Conservation (phyloP, 192 early-diverging fungal genomes). For the Umbelopsis vinacea region DNA sequence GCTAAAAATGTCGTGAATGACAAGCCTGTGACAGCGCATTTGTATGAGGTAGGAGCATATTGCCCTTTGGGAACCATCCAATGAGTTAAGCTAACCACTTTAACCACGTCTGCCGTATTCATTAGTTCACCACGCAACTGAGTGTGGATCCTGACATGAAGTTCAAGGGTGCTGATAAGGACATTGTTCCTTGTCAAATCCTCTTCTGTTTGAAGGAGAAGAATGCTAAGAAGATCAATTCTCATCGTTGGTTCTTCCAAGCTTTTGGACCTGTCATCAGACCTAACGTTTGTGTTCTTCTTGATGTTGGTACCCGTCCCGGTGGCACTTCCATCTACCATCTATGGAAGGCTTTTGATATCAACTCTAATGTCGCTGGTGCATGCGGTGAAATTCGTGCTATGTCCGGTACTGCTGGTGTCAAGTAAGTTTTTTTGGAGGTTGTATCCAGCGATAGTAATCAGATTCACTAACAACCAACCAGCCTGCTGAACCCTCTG, state of each 20-base stretch:
- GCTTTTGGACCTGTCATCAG: conserved; percentile 62
- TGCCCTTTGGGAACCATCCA: neutral
- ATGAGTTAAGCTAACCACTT: neutral
- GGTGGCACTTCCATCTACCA: conserved; percentile 70
- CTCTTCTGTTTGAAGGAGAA: conserved; percentile 92
- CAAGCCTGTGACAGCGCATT: conserved; percentile 69
- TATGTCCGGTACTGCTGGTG: conserved; percentile 53
- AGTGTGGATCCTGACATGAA: conserved; percentile 76
- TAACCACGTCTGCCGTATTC: neutral
- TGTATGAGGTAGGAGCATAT: conserved; percentile 53
- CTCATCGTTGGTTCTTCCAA: conserved; percentile 75
- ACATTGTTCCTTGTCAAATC: conserved; percentile 75
- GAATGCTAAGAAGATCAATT: conserved; percentile 92
- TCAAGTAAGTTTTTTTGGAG: conserved; percentile 39
- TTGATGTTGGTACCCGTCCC: conserved; percentile 85
- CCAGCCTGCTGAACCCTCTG: conserved; percentile 65
- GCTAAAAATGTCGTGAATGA: conserved; percentile 68
- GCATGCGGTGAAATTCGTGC: conserved; percentile 86
- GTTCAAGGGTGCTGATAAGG: conserved; percentile 65
- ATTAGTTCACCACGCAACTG: conserved; percentile 81
- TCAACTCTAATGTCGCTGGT: conserved; percentile 72
- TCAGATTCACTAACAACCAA: neutral
- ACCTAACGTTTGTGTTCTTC: conserved; percentile 63
- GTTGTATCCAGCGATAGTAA: conserved; percentile 15
- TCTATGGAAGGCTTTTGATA: conserved; percentile 84